A percentile compares a stretch with the other conserved stretches of the same genome.
phyloP scores from a whole-genome alignment of 345 rosid species.

The Hibiscus mutabilis region DNA sequence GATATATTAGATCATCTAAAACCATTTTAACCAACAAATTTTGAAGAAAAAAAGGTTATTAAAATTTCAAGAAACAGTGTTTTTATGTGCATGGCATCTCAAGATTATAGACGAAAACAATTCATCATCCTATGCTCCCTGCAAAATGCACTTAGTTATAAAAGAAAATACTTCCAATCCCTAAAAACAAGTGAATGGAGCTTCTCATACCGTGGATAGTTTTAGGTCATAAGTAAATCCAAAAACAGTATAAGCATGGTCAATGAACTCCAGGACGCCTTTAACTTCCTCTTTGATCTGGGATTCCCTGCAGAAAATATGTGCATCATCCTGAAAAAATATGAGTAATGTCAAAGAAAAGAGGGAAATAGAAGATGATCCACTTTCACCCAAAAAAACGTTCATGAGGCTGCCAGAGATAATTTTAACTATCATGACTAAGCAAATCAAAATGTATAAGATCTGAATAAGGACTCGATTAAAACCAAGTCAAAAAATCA shows the following conservation, averaged over 20 bases:
- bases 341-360: conserved; percentile 2
- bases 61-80: not conserved
- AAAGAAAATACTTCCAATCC: not conserved
- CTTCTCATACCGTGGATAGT: conserved; percentile 70
- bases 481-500: not conserved
- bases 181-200: not conserved
- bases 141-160: not conserved
- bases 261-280: conserved; percentile 74
- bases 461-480: not conserved
- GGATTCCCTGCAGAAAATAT: conserved; percentile 78
- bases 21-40: not conserved
- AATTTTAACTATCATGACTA: not conserved
- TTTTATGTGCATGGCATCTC: not conserved
- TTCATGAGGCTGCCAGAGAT: not conserved
- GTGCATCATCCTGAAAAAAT: conserved; percentile 86
- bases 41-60: not conserved
- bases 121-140: not conserved
- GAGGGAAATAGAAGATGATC: not conserved
- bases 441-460: conserved; percentile 1
- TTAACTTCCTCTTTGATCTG: conserved; percentile 76
- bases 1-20: not conserved
- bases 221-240: conserved; percentile 76
- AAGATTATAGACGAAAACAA: not conserved
- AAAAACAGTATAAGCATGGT: conserved; percentile 40
- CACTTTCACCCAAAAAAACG: not conserved